These are phyloP conservation scores for Pleoardoris graminearum DNA, from an alignment of 2,329 filamentous ascomycete genomes.

Conservation along the genomic window DNA sequence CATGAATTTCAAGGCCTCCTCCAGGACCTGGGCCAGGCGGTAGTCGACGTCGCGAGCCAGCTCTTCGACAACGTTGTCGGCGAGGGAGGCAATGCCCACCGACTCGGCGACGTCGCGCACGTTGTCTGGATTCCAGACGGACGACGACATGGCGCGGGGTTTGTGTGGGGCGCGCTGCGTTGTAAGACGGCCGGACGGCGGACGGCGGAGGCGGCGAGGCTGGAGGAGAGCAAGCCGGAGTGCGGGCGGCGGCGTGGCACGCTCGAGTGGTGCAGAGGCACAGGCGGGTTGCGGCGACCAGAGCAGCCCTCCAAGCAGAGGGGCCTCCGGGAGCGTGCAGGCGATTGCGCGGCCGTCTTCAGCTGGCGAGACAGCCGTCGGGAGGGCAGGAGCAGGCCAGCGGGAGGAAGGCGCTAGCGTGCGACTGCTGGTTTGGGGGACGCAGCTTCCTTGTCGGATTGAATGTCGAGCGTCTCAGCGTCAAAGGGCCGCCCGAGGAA, in stretches of 20 bases:
- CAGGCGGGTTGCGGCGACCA: constrained; percentile 31
- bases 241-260: constrained; percentile 29
- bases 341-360: constrained; percentile 13
- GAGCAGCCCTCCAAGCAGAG: constrained; percentile 37
- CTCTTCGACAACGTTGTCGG: constrained; percentile 83
- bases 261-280: constrained; percentile 31
- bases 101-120: constrained; percentile 96
- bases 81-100: constrained; percentile 79
- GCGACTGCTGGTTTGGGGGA: constrained; percentile 1
- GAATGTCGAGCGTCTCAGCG: too few species aligned
- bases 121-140: constrained; percentile 94
- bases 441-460: neutral
- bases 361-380: constrained; percentile 3
- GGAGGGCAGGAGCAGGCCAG: neutral
- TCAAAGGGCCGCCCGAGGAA: constrained; percentile 9
- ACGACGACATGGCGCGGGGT: constrained; percentile 42
- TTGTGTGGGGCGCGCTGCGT: constrained; percentile 18
- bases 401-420: constrained; percentile 1
- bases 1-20: constrained; percentile 96
- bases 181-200: constrained; percentile 5
- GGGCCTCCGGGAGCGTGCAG: constrained; percentile 36
- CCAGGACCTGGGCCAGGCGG: constrained; percentile 87
- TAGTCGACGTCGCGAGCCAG: constrained; percentile 95
- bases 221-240: constrained; percentile 13
- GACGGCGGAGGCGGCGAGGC: constrained; percentile 14